Evolutionary conservation across 305 asterid species (phyloP).

Genomic region (Fraxinus nigra): DNA sequence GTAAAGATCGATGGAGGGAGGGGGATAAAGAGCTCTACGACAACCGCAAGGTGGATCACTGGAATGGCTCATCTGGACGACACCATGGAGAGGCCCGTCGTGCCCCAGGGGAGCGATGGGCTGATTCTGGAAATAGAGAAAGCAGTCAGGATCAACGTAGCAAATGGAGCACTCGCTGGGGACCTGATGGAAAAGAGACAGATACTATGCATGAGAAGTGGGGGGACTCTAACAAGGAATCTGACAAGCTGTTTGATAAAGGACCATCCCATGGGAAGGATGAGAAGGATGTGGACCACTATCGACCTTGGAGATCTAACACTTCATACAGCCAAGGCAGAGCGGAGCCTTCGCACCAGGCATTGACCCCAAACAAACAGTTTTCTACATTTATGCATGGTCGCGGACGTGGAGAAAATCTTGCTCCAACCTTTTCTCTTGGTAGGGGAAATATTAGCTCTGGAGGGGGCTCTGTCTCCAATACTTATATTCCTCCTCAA

Average conservation of each 20-base stretch:
- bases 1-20: conserved; percentile 85
- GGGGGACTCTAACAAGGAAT: conserved; percentile 58
- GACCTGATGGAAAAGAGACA: conserved; percentile 67
- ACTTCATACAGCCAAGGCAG: conserved; percentile 69
- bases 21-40: conserved; percentile 65
- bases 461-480: conserved; percentile 39
- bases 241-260: conserved; percentile 53
- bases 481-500: conserved; percentile 34
- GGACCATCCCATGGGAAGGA: conserved; percentile 59
- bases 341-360: conserved; percentile 56
- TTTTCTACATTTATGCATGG: conserved; percentile 54
- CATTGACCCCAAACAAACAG: conserved; percentile 55
- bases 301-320: conserved; percentile 77
- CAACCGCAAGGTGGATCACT: conserved; percentile 58
- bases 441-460: conserved; percentile 58
- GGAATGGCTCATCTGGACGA: conserved; percentile 73
- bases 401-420: conserved; percentile 69
- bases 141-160: conserved; percentile 66
- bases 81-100: conserved; percentile 71
- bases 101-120: conserved; percentile 64
- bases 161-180: conserved; percentile 97
- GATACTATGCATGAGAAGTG: conserved; percentile 60
- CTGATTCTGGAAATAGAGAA: conserved; percentile 71
- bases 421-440: conserved; percentile 46
- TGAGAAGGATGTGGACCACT: conserved; percentile 69